Base-by-base conservation (phyloP, 1,284 basidiomycete species). In the Cryptococcus sp. region DNA sequence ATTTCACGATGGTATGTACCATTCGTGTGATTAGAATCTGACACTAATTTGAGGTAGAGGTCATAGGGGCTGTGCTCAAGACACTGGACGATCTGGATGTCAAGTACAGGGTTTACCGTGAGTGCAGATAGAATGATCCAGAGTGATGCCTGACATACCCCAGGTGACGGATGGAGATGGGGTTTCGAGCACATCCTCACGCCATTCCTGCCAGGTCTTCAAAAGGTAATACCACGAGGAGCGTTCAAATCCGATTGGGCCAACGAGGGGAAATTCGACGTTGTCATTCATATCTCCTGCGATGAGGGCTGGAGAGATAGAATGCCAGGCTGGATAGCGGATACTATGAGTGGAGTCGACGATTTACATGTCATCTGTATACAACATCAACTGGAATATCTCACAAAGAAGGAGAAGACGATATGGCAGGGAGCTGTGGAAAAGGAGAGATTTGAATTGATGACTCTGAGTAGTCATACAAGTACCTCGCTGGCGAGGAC, bases 41-140 rank as follows among this genome's bases (percentile, higher is more conserved):
- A 31, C 30, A 10, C 10, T 13, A 10, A 10, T 10, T n/a, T 2
- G n/a, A n/a, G 43, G 14, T 37, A 56, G 57, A 58, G 57, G 57
- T 58, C 5, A 50, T 58, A 6, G 57, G 57, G 34, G 57, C 57
- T 32, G 47, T 58, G 11, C 7, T 58, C 3, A 58, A 58, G 46
- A 55, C 53, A 11, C 34, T 58, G 33, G 47, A 42, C 5, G 57
- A 58, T 44, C 43, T 58, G 4, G 50, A 46, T 1, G 57, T 46
- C 10, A 36, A 55, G 13, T 58, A 50, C 46, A 58, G 53, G 3
- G 35, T 58, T 11, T 58, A 55, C 38, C 53, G 57, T 52, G 15
- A 49, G 56, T 57, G 2, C 46, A 11, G 11, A 10, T 15, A 41
- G n/a, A 11, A 34, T 3, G 44, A 11, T 11, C 14, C 44, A 31